Percentiles rank a stretch among this genome's conserved stretches.
These are phyloP conservation scores for Ormosia emarginata DNA, from an alignment of 306 rosid species.

Conservation along the genomic window DNA sequence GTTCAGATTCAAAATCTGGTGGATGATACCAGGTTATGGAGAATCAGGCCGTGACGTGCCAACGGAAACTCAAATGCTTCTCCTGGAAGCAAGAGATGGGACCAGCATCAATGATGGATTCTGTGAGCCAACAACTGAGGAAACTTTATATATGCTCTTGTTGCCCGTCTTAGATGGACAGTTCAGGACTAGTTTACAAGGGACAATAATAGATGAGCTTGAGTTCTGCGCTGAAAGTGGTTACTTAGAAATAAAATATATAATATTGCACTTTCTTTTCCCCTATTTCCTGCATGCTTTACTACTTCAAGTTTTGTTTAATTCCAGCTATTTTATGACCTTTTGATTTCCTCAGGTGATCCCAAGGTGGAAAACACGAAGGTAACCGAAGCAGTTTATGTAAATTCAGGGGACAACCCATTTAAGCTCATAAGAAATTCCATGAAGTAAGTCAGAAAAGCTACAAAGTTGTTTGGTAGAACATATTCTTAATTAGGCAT, in stretches of 20 bases:
- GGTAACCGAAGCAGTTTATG: conserved; percentile 41
- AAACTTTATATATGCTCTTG: background rate
- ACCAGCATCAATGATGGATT: background rate
- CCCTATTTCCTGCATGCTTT: background rate
- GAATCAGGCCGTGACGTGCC: conserved; percentile 3
- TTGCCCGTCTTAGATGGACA: background rate
- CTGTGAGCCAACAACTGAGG: background rate
- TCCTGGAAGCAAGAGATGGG: background rate
- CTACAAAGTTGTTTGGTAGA: background rate
- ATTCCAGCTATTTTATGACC: background rate
- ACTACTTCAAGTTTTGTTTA: background rate
- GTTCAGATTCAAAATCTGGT: conserved; percentile 10
- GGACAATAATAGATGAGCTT: conserved; percentile 39
- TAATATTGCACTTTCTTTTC: background rate
- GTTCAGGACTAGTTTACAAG: background rate
- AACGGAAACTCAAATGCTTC: conserved; percentile 6
- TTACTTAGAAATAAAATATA: background rate
- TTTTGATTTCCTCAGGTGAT: conserved; percentile 40
- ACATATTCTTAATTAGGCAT: background rate
- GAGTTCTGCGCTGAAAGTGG: conserved; percentile 59
- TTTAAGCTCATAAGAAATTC: conserved; percentile 48
- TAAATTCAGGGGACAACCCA: conserved; percentile 58
- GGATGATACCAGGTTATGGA: conserved; percentile 13
- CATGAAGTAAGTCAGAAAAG: conserved; percentile 34
- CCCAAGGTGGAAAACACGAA: conserved; percentile 33